Evolutionary conservation across 2,329 filamentous ascomycete genomes (phyloP).

Genomic region (Alternaria infectoria): DNA sequence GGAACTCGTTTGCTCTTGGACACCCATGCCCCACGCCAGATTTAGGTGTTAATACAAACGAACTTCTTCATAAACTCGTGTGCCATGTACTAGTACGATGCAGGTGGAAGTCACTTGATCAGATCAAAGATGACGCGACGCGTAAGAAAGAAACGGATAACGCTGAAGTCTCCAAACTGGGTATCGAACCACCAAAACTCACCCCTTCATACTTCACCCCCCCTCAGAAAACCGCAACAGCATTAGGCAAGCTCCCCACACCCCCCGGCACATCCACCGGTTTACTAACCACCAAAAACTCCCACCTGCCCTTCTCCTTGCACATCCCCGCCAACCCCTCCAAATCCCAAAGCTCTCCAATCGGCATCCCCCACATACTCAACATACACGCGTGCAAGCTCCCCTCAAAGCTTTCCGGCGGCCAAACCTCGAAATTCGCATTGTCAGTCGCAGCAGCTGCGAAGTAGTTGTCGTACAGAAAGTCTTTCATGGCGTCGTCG

Average conservation of each 20-base stretch:
- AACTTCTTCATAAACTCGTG: too few relatives aligned
- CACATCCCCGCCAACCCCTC: slow-evolving; percentile 40
- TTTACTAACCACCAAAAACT: slow-evolving; percentile 64
- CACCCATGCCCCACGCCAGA: too few relatives aligned
- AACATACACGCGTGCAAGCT: slow-evolving; percentile 32
- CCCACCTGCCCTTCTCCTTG: slow-evolving; percentile 33
- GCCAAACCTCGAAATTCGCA: slow-evolving; percentile 43
- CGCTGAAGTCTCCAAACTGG: not conserved
- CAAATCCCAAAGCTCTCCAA: slow-evolving; percentile 47
- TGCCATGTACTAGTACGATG: too few relatives aligned
- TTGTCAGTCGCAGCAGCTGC: slow-evolving; percentile 42
- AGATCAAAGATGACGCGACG: not conserved
- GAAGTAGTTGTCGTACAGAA: slow-evolving; percentile 72
- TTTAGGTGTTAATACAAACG: too few relatives aligned
- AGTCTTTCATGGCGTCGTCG: slow-evolving; percentile 81
- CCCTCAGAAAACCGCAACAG: slow-evolving; percentile 28
- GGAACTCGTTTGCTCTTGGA: too few relatives aligned
- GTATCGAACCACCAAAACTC: not conserved
- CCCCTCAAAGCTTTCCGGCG: slow-evolving; percentile 17
- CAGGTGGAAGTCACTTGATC: too few relatives aligned
- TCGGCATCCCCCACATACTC: slow-evolving; percentile 42
- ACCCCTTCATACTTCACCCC: too few relatives aligned
- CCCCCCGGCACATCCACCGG: slow-evolving; percentile 47
- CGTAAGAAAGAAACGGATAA: not conserved
- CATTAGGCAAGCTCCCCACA: slow-evolving; percentile 39